Evolutionary conservation across 1,284 basidiomycete genomes (phyloP), one percentile per base, ranked within the genome.

Genomic region (Ceratobasidium sp.): DNA sequence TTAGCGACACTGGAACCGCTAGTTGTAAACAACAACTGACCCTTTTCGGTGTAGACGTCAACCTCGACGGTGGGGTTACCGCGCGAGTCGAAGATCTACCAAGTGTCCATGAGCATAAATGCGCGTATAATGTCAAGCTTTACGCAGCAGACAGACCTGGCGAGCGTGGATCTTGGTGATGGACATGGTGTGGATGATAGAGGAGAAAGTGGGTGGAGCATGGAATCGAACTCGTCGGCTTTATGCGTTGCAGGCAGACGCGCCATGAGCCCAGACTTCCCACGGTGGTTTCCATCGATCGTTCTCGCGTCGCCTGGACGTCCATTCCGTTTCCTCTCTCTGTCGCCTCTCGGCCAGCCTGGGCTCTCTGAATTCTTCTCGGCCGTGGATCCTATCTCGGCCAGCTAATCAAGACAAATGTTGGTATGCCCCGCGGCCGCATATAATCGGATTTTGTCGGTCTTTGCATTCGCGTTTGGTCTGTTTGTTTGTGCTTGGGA

Each of bases 11-110:
- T 64, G 76, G 77, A 50, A 75, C 72, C 2, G 53, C 76, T 4
- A 12, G 77, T 28, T 28, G 57, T 18, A 26, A 23, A 5, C 9
- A 73, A 14, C 23, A n/a, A 79, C 82, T 78, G 79, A 92, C 93
- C 92, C 85, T 94, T 94, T 55, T 80, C 89, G 76, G 96, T 97
- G 86, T 86, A 82, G 79, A 98, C 84, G 82, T 97, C 96, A 80
- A 97, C 96, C 85, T 97, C 94, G 82, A 97, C 93, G 79, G 94
- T 96, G 78, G 94, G 93, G 87, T 96, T 95, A 77, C 94, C 94
- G 80, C 94, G 92, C 80, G 94, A 97, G 87, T 97, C 94, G 81
- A 97, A 97, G 88, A 97, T 97, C 93, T 96, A 79, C 2, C n/a
- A 72, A 55, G 9, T n/a, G n/a, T 18, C 43, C 3, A 45, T 18